A percentile compares a stretch with the other conserved stretches of the same genome.
Evolutionary conservation across 768 basidiomycete species (phyloP).

Genomic region (Boletus rufocinnamomeus): DNA sequence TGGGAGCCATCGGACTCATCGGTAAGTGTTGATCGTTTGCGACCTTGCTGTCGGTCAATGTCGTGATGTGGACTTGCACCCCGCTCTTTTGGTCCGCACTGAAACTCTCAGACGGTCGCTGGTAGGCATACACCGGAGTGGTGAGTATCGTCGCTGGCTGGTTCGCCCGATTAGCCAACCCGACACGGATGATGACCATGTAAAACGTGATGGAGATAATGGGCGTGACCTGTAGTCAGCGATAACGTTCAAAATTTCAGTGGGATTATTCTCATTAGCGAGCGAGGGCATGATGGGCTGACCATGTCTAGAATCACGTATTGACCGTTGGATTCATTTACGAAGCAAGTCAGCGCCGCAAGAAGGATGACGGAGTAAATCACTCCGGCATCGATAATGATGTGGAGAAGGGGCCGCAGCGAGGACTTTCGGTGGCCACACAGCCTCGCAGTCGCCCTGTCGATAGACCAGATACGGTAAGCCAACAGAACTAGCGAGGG

Average conservation of each 20-base stretch:
- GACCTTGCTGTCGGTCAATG: neutral
- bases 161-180: neutral
- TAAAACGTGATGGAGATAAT: neutral
- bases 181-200: neutral
- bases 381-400: constrained; percentile 40
- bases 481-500: constrained; percentile 28
- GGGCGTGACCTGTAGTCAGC: neutral
- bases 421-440: constrained; percentile 7
- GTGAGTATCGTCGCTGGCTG: neutral
- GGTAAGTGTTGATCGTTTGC: too few relatives aligned
- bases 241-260: neutral
- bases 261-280: neutral
- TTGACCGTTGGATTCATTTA: constrained; percentile 30
- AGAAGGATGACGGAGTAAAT: constrained; percentile 41
- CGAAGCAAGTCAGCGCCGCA: constrained; percentile 35
- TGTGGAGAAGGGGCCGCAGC: constrained; percentile 23
- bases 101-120: neutral
- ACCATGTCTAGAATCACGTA: constrained; percentile 42
- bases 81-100: constrained; percentile 1
- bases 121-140: neutral
- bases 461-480: constrained; percentile 35
- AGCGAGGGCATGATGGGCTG: constrained; percentile 2
- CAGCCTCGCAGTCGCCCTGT: constrained; percentile 24
- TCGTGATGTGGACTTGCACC: constrained; percentile 11
- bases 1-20: too few relatives aligned